Conservation (phyloP, 2,329 filamentous ascomycete species). For the Grosmannia huntii region DNA sequence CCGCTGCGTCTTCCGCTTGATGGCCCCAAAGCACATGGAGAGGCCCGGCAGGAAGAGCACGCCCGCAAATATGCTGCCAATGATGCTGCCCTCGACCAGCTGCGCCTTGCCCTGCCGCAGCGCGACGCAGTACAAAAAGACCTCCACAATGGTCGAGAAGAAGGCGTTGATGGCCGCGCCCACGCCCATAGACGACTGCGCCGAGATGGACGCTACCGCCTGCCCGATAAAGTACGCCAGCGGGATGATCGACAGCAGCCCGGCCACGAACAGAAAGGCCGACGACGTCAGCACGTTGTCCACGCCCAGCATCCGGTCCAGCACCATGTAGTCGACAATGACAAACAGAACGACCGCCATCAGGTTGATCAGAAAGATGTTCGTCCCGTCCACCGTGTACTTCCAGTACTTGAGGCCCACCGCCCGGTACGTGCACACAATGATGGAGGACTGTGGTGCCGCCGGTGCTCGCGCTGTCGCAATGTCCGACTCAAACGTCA, state of each 20-base stretch:
- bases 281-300: constrained; percentile 66
- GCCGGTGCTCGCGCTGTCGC: constrained; percentile 58
- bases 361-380: constrained; percentile 97
- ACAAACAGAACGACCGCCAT: constrained; percentile 88
- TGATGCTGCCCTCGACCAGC: constrained; percentile 90
- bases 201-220: constrained; percentile 94
- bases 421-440: constrained; percentile 93
- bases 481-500: constrained; percentile 84
- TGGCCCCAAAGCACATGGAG: constrained; percentile 97
- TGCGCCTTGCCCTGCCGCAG: constrained; percentile 83
- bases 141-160: constrained; percentile 94
- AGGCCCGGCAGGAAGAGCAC: constrained; percentile 87
- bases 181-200: constrained; percentile 95
- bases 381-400: constrained; percentile 95
- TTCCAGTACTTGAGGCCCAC: constrained; percentile 97
- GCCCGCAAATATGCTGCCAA: constrained; percentile 95
- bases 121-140: constrained; percentile 93
- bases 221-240: constrained; percentile 98
- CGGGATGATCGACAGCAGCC: constrained; percentile 84
- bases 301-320: constrained; percentile 55
- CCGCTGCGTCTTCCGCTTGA: constrained; percentile 94
- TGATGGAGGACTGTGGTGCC: constrained; percentile 67
- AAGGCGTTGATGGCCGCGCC: constrained; percentile 96
- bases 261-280: constrained; percentile 74
- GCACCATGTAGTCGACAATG: constrained; percentile 81